Evolutionary conservation across 768 basidiomycete species (phyloP), one percentile per base, ranked within the genome.

Genomic region (Suillus plorans): DNA sequence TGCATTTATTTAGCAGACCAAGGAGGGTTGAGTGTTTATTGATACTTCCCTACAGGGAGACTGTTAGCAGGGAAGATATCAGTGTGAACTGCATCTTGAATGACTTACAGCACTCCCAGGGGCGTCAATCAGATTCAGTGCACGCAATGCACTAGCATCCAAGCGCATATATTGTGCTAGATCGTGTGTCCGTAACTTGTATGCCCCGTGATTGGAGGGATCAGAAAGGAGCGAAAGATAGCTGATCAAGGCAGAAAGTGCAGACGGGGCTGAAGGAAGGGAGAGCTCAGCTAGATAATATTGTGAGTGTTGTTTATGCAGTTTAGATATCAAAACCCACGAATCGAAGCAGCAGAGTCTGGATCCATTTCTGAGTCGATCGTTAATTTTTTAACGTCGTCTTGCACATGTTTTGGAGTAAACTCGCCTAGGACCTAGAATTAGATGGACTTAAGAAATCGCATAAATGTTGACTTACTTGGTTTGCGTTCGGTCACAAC

Each of bases 81-180:
- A 13, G 10, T 41, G 10, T 4, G 2, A 53, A 18, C 42, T n/a
- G 42, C 47, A 16, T 62, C 60, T 8, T 1, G 10, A 9, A 31
- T 61, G 49, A 59, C 28, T 56, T 0, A 61, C 20, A 10, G 47
- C 16, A 16, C 60, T 70, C 28, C 86, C 86, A 2, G 88, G 85
- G 31, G 85, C 81, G 62, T 95, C 94, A 34, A 91, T 86, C 18
- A 99, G 79, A 71, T 94, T 94, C 31, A 99, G 79, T 1, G 97
- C 97, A 60, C 91, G 85, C 20, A 99, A 80, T 0, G 97, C 97
- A 67, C 95, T 97, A 2, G 97, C 94, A 73, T 99, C 97, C 10
- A 99, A 85, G 64, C 89, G 90, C 95, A 99, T 97, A 76, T 90
- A 99, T 72, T 93, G 95, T 2, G 91, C 87, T 0, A 99, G 81